Conservation (phyloP, 371 early-diverging fungal genomes). For the Aphelidium insulamus region DNA sequence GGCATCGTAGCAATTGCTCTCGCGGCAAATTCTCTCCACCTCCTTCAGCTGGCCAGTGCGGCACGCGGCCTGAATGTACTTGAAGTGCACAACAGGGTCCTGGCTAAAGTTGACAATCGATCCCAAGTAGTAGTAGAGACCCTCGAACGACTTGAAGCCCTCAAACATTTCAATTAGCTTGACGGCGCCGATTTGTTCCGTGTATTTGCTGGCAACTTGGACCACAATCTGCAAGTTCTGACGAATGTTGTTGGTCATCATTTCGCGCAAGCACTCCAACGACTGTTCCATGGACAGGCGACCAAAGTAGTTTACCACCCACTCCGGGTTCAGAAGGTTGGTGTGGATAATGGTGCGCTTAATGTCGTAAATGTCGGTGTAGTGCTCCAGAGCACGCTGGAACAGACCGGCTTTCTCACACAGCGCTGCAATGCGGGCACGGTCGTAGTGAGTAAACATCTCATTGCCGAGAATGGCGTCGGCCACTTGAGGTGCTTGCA, state of each 20-base stretch:
- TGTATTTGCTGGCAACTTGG: slow-evolving; percentile 86
- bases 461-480: slow-evolving; percentile 89
- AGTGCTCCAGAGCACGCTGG: slow-evolving; percentile 91
- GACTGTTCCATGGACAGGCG: slow-evolving; percentile 79
- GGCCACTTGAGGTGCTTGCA: slow-evolving; percentile 92
- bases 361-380: slow-evolving; percentile 82
- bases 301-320: slow-evolving; percentile 71
- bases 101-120: slow-evolving; percentile 82
- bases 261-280: slow-evolving; percentile 74
- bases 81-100: slow-evolving; percentile 86
- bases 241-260: slow-evolving; percentile 59
- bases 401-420: slow-evolving; percentile 93
- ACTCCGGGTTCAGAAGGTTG: slow-evolving; percentile 51
- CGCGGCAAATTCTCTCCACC: slow-evolving; percentile 89
- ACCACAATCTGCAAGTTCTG: slow-evolving; percentile 87
- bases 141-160: slow-evolving; percentile 72
- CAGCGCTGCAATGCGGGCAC: slow-evolving; percentile 61
- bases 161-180: slow-evolving; percentile 80
- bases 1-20: slow-evolving; percentile 81
- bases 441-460: slow-evolving; percentile 87
- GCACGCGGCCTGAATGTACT: slow-evolving; percentile 90
- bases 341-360: slow-evolving; percentile 86
- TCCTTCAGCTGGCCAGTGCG: slow-evolving; percentile 85
- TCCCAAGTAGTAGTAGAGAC: slow-evolving; percentile 68
- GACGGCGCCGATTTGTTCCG: slow-evolving; percentile 69